Evolutionary conservation across 2,329 filamentous ascomycete species (phyloP).

Genomic region (Penicillium decumbens): DNA sequence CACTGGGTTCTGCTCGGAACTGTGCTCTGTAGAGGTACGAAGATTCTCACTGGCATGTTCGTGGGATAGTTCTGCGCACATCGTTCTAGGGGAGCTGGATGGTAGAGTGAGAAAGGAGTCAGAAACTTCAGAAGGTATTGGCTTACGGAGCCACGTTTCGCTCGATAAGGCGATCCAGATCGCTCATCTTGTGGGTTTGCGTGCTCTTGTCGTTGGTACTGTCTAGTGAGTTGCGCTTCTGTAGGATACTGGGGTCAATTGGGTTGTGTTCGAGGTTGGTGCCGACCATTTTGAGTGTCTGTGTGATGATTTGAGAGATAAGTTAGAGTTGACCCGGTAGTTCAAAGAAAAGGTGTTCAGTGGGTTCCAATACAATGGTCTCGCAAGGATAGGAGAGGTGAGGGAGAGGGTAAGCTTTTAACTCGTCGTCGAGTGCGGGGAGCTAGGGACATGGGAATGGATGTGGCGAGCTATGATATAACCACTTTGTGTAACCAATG

Average conservation of each 20-base stretch:
- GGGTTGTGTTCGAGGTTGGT: conserved; percentile 17
- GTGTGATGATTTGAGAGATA: not conserved
- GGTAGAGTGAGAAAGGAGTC: not conserved
- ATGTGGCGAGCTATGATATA: conserved; percentile 20
- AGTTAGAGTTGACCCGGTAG: not conserved
- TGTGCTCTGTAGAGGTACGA: conserved; percentile 17
- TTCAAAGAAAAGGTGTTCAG: not conserved
- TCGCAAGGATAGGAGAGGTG: not conserved
- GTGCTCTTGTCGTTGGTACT: not conserved
- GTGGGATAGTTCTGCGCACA: conserved; percentile 21
- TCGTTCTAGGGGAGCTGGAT: conserved; percentile 15
- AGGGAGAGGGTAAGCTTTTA: not conserved
- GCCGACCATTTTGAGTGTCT: conserved; percentile 13
- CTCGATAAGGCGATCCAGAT: conserved; percentile 10
- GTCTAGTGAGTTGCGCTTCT: conserved; percentile 13
- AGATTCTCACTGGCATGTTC: conserved; percentile 21
- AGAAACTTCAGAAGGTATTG: not conserved
- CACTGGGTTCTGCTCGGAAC: conserved; percentile 5
- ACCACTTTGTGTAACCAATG: conserved; percentile 9
- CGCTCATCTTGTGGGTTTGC: conserved; percentile 5
- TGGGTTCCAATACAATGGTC: not conserved
- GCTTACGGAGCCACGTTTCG: conserved; percentile 22
- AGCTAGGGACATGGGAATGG: conserved; percentile 5
- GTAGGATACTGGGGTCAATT: conserved; percentile 15
- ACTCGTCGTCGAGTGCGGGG: conserved; percentile 11